phyloP scores from a whole-genome alignment of 2,329 filamentous ascomycete genomes.

The Phialocephala sp. region DNA sequence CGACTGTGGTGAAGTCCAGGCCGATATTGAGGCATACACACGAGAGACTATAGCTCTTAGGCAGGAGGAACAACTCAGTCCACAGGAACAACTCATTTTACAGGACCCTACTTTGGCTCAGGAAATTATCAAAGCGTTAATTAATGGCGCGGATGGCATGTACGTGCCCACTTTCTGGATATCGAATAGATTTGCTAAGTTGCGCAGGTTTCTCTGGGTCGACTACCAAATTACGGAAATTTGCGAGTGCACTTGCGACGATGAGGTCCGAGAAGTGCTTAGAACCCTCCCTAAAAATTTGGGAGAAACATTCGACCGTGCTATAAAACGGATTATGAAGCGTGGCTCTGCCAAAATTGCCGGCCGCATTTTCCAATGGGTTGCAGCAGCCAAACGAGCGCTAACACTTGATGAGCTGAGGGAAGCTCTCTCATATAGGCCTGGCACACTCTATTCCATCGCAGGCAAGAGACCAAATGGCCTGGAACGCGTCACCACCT shows the following conservation, averaged over 20 bases:
- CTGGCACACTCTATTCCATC: slow-evolving; percentile 38
- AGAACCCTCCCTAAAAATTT: slow-evolving; percentile 42
- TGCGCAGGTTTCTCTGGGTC: slow-evolving; percentile 49
- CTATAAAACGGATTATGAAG: slow-evolving; percentile 37
- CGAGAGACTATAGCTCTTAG: slow-evolving; percentile 24
- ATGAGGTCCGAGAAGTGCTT: slow-evolving; percentile 42
- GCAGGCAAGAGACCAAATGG: slow-evolving; percentile 39
- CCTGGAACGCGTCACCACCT: slow-evolving; percentile 39
- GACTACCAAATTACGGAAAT: slow-evolving; percentile 46
- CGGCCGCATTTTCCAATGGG: slow-evolving; percentile 43
- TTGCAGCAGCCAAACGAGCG: slow-evolving; percentile 42
- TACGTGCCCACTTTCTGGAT: slow-evolving; percentile 32
- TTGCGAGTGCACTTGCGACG: slow-evolving; percentile 43
- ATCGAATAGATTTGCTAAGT: slow-evolving; percentile 19
- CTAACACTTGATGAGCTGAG: slow-evolving; percentile 46
- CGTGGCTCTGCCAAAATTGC: slow-evolving; percentile 32
- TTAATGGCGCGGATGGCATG: slow-evolving; percentile 45
- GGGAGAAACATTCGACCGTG: slow-evolving; percentile 41
- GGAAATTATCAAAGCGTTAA: slow-evolving; percentile 40
- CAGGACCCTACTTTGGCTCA: slow-evolving; percentile 23
- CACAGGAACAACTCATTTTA: slow-evolving; percentile 21
- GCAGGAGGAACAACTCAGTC: slow-evolving; percentile 10
- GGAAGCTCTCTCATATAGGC: slow-evolving; percentile 47
- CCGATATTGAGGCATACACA: slow-evolving; percentile 26
- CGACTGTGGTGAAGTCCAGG: slow-evolving; percentile 21